Evolutionary conservation across 2,329 filamentous ascomycete species (phyloP).

Genomic region (Penicillium polonicum): DNA sequence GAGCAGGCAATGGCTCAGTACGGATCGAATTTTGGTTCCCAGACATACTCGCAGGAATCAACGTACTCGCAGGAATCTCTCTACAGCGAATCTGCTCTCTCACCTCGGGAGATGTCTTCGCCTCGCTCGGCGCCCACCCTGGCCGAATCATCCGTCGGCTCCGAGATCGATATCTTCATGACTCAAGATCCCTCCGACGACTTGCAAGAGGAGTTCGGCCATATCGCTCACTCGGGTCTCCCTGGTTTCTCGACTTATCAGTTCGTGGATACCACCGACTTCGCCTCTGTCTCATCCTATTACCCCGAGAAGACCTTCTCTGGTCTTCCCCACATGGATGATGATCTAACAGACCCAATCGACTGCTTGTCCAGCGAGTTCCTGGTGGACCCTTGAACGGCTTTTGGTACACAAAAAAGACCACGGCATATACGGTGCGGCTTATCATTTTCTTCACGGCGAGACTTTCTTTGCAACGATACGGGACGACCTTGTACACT

Average conservation of each 20-base stretch:
- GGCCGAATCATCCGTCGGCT: conserved; percentile 34
- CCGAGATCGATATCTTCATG: conserved; percentile 45
- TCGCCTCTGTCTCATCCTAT: conserved; percentile 32
- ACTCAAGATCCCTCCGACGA: conserved; percentile 32
- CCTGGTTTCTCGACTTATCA: conserved; percentile 32
- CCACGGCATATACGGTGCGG: conserved; percentile 13
- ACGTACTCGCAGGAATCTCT: conserved; percentile 29
- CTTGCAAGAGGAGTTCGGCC: conserved; percentile 33
- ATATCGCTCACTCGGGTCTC: conserved; percentile 31
- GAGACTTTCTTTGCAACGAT: conserved; percentile 20
- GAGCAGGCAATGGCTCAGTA: conserved; percentile 27
- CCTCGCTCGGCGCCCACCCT: conserved; percentile 39
- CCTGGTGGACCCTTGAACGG: conserved; percentile 31
- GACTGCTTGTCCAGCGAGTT: conserved; percentile 42
- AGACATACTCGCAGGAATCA: conserved; percentile 27
- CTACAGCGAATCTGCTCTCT: conserved; percentile 31
- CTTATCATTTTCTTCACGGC: conserved; percentile 16
- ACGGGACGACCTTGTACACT: conserved; percentile 25
- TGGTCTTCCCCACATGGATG: conserved; percentile 25
- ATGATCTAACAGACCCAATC: conserved; percentile 39
- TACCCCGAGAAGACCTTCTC: conserved; percentile 36
- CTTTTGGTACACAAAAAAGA: conserved; percentile 6
- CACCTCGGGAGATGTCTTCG: conserved; percentile 38
- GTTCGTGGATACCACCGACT: conserved; percentile 29
- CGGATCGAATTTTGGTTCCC: conserved; percentile 7